These are phyloP conservation scores for Entomortierella chlamydospora DNA, from an alignment of 192 early-diverging fungal genomes.

Conservation along the genomic window DNA sequence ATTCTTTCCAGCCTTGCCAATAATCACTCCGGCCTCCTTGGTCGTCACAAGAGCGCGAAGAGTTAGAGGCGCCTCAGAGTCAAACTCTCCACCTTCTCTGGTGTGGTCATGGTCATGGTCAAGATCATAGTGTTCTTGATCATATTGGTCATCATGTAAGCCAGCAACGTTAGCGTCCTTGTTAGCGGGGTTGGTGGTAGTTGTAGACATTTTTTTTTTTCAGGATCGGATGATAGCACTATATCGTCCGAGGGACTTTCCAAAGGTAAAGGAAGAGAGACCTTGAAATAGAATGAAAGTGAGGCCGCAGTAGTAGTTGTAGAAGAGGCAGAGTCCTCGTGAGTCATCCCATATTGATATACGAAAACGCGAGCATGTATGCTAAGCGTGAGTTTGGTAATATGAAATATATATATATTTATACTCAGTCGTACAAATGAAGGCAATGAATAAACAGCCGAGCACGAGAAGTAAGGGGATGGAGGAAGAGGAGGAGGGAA, in stretches of 20 bases:
- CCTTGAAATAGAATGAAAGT: background rate
- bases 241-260: slow-evolving; percentile 3
- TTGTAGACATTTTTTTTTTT: background rate
- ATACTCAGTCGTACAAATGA: background rate
- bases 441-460: no score
- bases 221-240: background rate
- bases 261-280: background rate
- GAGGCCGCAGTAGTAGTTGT: background rate
- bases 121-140: slow-evolving; percentile 14
- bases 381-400: no score
- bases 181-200: slow-evolving; percentile 2
- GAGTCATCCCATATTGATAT: slow-evolving; percentile 8
- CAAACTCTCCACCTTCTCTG: slow-evolving; percentile 15
- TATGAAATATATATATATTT: background rate
- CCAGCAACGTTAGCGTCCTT: background rate
- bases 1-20: slow-evolving; percentile 86
- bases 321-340: slow-evolving; percentile 8
- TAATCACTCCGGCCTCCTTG: slow-evolving; percentile 92
- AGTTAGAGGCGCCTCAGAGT: slow-evolving; percentile 28
- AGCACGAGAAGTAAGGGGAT: no score
- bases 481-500: background rate
- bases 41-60: slow-evolving; percentile 88
- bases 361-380: background rate
- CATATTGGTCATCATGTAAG: slow-evolving; percentile 22
- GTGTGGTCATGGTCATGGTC: no score